Percentiles rank a stretch among this genome's conserved stretches.
phyloP scores from a whole-genome alignment of 371 early-diverging fungal species.

The Ordospora colligata region DNA sequence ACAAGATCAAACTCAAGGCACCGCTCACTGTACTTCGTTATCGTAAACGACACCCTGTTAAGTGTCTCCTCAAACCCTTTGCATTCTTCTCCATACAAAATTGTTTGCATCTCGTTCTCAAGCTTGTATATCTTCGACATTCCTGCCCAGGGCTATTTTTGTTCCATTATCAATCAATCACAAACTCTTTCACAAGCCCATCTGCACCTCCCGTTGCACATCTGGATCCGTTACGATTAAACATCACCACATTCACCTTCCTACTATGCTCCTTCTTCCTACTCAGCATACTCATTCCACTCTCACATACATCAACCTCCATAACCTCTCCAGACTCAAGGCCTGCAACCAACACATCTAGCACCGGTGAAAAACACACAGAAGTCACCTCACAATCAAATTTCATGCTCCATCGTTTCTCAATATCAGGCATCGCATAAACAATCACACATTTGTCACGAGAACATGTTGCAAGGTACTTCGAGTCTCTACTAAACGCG shows the following conservation, averaged over 20 bases:
- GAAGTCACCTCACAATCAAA: slow-evolving; percentile 42
- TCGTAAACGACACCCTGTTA: slow-evolving; percentile 10
- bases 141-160: not conserved
- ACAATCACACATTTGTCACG: slow-evolving; percentile 47
- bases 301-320: not conserved
- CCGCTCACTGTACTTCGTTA: slow-evolving; percentile 12
- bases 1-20: slow-evolving; percentile 48
- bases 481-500: slow-evolving; percentile 18
- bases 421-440: slow-evolving; percentile 14
- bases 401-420: not conserved
- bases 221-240: slow-evolving; percentile 14
- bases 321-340: slow-evolving; percentile 33
- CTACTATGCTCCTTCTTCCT: slow-evolving; percentile 16
- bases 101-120: slow-evolving; percentile 2
- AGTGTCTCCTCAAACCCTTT: slow-evolving; percentile 19
- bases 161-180: not conserved
- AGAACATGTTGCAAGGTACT: slow-evolving; percentile 44
- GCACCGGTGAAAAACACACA: slow-evolving; percentile 18
- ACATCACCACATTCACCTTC: slow-evolving; percentile 18
- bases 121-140: slow-evolving; percentile 33
- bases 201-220: slow-evolving; percentile 39
- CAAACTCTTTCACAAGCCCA: slow-evolving; percentile 16
- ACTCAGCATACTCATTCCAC: not conserved
- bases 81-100: not conserved
- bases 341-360: slow-evolving; percentile 25